phyloP scores from a whole-genome alignment of 345 rosid species.

The Sonneratia alba region DNA sequence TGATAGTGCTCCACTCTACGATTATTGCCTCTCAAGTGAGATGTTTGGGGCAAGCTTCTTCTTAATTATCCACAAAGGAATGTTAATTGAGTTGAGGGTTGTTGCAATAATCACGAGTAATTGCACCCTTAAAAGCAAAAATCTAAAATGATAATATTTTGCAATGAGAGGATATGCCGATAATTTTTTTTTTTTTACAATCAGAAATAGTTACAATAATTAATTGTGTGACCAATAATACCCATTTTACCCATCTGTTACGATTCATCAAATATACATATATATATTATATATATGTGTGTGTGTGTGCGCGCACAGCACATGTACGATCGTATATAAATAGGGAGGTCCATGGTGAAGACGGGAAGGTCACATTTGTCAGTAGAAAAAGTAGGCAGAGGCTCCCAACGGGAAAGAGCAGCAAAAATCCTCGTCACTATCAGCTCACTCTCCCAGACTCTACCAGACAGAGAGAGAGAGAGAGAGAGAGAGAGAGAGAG shows the following conservation, averaged over 20 bases:
- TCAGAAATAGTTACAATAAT: too few species aligned
- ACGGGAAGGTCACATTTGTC: background rate
- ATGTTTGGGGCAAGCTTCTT: background rate
- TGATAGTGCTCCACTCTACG: too few species aligned
- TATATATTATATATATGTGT: too few species aligned
- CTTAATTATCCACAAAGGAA: background rate
- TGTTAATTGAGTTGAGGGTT: background rate
- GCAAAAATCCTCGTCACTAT: background rate
- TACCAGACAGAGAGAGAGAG: background rate
- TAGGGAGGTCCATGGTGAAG: background rate
- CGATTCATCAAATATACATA: too few species aligned
- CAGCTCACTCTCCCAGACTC: background rate
- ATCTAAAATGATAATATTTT: too few species aligned
- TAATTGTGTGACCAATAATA: too few species aligned
- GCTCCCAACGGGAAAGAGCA: too few species aligned
- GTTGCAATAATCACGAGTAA: background rate
- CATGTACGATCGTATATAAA: too few species aligned
- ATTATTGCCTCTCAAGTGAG: background rate
- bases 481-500: background rate
- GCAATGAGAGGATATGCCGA: too few species aligned
- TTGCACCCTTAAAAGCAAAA: background rate
- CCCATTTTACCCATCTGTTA: too few species aligned
- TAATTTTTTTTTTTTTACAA: too few species aligned
- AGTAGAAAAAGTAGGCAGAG: background rate
- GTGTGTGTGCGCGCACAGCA: too few species aligned